Evolutionary conservation across 352 stramenopile genomes (phyloP).

Genomic region (Detonula confervacea): DNA sequence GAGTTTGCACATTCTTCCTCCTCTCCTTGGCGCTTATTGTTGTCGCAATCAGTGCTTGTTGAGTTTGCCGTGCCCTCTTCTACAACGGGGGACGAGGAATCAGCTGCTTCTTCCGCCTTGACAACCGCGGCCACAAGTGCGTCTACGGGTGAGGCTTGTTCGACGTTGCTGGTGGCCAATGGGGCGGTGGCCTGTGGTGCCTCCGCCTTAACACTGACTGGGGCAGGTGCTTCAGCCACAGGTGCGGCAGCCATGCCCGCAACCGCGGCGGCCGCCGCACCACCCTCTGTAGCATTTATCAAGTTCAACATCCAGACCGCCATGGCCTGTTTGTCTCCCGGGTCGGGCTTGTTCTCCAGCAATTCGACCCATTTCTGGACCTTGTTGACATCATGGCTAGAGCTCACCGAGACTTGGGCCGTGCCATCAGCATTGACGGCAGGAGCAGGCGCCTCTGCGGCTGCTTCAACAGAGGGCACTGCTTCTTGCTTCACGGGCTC

Average conservation of each 20-base stretch:
- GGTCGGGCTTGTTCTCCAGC: constrained; percentile 49
- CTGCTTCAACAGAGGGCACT: too few species aligned
- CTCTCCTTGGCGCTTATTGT: background rate
- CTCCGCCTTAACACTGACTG: background rate
- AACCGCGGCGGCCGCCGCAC: background rate
- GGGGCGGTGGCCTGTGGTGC: too few species aligned
- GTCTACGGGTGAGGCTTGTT: too few species aligned
- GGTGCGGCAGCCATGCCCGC: background rate
- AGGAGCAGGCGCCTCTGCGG: background rate
- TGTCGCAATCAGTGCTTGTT: background rate
- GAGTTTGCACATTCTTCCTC: background rate
- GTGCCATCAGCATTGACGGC: background rate
- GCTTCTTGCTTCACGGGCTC: too few species aligned
- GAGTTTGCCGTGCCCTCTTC: background rate
- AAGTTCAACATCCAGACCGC: constrained; percentile 57
- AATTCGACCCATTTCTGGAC: constrained; percentile 48
- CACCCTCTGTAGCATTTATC: constrained; percentile 37
- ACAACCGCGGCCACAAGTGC: background rate
- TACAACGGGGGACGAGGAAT: background rate
- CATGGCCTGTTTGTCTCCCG: constrained; percentile 50
- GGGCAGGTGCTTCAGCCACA: background rate
- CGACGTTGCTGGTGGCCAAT: too few species aligned
- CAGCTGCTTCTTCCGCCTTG: background rate
- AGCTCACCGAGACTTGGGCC: constrained; percentile 21
- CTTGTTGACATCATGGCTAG: constrained; percentile 22